These are phyloP conservation scores for Austroboletus sp. DNA, from an alignment of 1,284 basidiomycete species.

Conservation along the genomic window DNA sequence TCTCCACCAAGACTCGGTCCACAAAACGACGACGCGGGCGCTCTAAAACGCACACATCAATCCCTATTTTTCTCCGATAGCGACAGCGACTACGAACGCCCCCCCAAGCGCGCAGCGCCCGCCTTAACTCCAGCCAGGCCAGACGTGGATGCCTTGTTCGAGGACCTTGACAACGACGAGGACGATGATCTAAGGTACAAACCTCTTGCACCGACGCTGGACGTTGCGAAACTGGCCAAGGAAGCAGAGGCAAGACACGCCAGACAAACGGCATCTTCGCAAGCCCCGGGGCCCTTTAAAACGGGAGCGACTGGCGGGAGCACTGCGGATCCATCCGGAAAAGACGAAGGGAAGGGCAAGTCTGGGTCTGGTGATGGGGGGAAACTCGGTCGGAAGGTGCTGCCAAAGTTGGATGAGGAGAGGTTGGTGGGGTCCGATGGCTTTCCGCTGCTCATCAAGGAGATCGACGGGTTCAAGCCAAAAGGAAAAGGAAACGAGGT, in stretches of 20 bases:
- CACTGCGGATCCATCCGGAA: constrained; percentile 22
- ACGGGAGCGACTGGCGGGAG: constrained; percentile 22
- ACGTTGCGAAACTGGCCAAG: constrained; percentile 45
- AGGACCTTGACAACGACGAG: constrained; percentile 44
- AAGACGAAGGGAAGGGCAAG: constrained; percentile 25
- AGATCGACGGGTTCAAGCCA: constrained; percentile 67
- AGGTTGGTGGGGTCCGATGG: constrained; percentile 66
- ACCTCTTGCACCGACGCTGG: constrained; percentile 43
- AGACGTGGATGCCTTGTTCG: constrained; percentile 61
- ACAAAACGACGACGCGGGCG: constrained; percentile 8
- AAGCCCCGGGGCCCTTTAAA: constrained; percentile 46
- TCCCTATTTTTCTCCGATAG: constrained; percentile 53
- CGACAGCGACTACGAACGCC: constrained; percentile 32
- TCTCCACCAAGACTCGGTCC: constrained; percentile 10
- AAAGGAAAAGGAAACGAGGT: constrained; percentile 90
- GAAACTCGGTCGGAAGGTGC: constrained; percentile 46
- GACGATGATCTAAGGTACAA: constrained; percentile 34
- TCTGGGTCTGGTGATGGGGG: constrained; percentile 29
- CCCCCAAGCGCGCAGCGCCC: constrained; percentile 16
- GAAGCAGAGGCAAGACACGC: constrained; percentile 47
- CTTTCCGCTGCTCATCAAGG: constrained; percentile 68
- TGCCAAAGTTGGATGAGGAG: constrained; percentile 65
- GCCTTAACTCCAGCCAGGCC: constrained; percentile 22
- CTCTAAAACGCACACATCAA: constrained; percentile 33
- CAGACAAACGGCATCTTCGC: constrained; percentile 32